Evolutionary conservation across 495 filamentous ascomycete species (phyloP).

Genomic region (Tuber borchii): DNA sequence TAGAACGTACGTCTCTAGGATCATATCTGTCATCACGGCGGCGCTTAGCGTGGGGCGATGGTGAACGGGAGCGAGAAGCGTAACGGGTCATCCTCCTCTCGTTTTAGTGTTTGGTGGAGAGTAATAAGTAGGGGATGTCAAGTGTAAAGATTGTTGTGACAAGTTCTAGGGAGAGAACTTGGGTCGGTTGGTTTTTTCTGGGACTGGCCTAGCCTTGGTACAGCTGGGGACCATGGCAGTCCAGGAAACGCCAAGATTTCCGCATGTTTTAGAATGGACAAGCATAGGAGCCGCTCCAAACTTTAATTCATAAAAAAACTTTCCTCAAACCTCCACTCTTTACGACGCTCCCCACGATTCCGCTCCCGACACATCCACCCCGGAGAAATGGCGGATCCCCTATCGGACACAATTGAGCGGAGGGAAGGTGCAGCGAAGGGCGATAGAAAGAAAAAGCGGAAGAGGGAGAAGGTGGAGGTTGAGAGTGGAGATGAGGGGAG

Average conservation of each 20-base stretch:
- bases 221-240: too few species aligned
- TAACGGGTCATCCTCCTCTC: conserved; percentile 32
- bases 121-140: background rate
- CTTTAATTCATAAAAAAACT: background rate
- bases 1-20: conserved; percentile 31
- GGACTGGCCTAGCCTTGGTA: background rate
- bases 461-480: conserved; percentile 9
- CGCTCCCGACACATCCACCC: background rate
- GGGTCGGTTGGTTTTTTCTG: background rate
- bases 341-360: background rate
- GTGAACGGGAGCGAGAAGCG: conserved; percentile 40
- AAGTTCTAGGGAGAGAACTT: background rate
- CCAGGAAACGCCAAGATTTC: too few species aligned
- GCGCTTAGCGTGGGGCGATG: conserved; percentile 35
- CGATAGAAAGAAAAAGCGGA: conserved; percentile 14
- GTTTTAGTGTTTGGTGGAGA: conserved; percentile 4
- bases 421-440: conserved; percentile 5
- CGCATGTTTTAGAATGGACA: too few species aligned
- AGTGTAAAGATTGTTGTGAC: conserved; percentile 8
- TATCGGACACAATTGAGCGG: background rate
- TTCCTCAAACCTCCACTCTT: background rate
- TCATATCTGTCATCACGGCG: conserved; percentile 41
- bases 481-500: conserved; percentile 43
- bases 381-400: background rate
- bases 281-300: background rate